Evolutionary conservation across 1,284 basidiomycete species (phyloP).

Genomic region (Leucoagaricus sp.): DNA sequence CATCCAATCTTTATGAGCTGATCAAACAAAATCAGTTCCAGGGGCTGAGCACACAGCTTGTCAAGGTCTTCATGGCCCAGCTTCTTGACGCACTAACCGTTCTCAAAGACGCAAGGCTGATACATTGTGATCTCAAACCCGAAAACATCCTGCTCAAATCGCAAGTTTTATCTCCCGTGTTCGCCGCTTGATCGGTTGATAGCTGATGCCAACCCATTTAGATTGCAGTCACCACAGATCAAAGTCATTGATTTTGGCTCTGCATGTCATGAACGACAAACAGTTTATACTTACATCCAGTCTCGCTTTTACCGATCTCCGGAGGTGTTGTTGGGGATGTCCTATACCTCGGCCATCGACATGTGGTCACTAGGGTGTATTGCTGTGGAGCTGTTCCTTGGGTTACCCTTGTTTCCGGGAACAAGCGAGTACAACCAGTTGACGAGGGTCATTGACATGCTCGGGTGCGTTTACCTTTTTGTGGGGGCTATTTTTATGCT

Average conservation of each 20-base stretch:
- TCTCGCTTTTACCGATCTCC: conserved; percentile 98
- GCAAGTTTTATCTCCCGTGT: conserved; percentile 48
- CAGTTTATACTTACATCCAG: conserved; percentile 99
- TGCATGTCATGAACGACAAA: conserved; percentile 97
- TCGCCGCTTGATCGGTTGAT: conserved; percentile 3
- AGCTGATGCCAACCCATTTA: conserved; percentile 29
- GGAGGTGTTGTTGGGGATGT: conserved; percentile 93
- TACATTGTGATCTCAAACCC: conserved; percentile 98
- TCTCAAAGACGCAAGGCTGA: conserved; percentile 92
- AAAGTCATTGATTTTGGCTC: conserved; percentile 99
- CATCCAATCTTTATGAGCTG: conserved; percentile 97
- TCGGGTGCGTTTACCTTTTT: conserved; percentile 68
- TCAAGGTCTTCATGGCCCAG: conserved; percentile 97
- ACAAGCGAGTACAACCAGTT: conserved; percentile 99
- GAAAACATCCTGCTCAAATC: conserved; percentile 96
- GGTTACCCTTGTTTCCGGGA: conserved; percentile 94
- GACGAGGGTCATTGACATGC: conserved; percentile 96
- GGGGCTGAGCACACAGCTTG: conserved; percentile 93
- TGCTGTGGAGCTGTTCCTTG: conserved; percentile 96
- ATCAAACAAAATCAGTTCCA: conserved; percentile 99
- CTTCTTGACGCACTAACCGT: conserved; percentile 91
- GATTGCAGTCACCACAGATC: conserved; percentile 95
- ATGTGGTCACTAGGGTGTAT: conserved; percentile 98
- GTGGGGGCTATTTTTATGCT: neutral
- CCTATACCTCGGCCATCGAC: conserved; percentile 93